Percentiles rank a stretch among this genome's conserved stretches.
phyloP scores from a whole-genome alignment of 2,329 filamentous ascomycete species.

The Hypoxylon sp. region DNA sequence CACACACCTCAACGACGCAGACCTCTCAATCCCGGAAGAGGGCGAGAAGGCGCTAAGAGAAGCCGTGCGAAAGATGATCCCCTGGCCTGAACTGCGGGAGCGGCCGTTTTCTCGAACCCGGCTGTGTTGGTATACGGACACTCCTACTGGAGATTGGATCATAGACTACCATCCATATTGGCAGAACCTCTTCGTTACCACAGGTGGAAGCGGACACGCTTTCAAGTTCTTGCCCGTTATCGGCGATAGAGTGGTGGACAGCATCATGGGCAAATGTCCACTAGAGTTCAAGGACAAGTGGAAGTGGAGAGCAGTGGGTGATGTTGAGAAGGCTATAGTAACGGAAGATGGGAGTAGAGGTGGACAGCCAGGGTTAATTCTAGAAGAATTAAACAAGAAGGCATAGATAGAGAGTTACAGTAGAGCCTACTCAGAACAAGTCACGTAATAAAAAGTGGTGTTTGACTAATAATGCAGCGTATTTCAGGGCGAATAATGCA shows the following conservation, averaged over 20 bases:
- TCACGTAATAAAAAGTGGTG: too few relatives aligned
- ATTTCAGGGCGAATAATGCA: slow-evolving; percentile 9
- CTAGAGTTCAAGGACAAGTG: slow-evolving; percentile 70
- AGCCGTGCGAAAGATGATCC: slow-evolving; percentile 73
- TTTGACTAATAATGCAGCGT: not conserved
- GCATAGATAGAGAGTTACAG: not conserved
- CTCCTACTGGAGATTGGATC: slow-evolving; percentile 78
- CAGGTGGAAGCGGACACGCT: slow-evolving; percentile 74
- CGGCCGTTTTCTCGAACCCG: slow-evolving; percentile 74
- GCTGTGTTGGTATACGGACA: slow-evolving; percentile 84
- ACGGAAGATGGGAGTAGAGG: slow-evolving; percentile 70
- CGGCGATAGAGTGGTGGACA: slow-evolving; percentile 72
- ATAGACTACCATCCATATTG: slow-evolving; percentile 77
- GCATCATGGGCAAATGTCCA: slow-evolving; percentile 63
- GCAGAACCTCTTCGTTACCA: slow-evolving; percentile 71
- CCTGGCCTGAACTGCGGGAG: slow-evolving; percentile 67
- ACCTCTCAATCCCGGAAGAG: slow-evolving; percentile 69
- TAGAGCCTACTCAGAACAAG: too few relatives aligned
- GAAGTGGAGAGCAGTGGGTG: slow-evolving; percentile 73
- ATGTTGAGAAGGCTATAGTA: slow-evolving; percentile 57
- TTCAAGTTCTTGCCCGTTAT: slow-evolving; percentile 80
- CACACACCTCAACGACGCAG: slow-evolving; percentile 65
- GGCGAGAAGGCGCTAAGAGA: slow-evolving; percentile 73
- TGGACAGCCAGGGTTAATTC: slow-evolving; percentile 62
- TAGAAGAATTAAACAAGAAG: slow-evolving; percentile 52